Base-by-base conservation (phyloP, 2,329 filamentous ascomycete genomes). In the Fusarium sp. region DNA sequence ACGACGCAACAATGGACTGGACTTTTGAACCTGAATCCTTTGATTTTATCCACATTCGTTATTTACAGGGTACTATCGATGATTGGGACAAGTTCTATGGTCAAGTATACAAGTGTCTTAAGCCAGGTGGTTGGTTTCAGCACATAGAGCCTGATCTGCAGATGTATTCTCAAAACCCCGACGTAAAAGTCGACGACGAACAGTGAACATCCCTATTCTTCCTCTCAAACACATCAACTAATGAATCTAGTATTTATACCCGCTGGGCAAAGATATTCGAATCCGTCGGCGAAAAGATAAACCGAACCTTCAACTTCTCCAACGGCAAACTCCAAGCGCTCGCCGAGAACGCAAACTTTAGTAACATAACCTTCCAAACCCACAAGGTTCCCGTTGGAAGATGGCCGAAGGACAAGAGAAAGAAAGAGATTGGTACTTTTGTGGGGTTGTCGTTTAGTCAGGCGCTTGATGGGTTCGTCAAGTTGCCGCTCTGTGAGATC, bases 1-100 rank as follows among this genome's bases (percentile, higher is more conserved):
- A 82, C 14, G 78, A 82, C 34, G 74, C 73, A 11, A 71, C 78
- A 21, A 54, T 64, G 4, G 72, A 76, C 2, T 89, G 88, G 88
- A 80, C 86, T 0, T 75, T 72, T 34, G 65, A 74, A 12, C 67
- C 69, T 0, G 64, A 74, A 2, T 70, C 74, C 0, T 73, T 76
- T 25, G 79, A 80, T 50, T 80, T 76, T 27, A 74, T 80, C 23
- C 78, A 80, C 28, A 68, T 77, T 3, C 76, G 78, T 1, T 75
- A 74, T 28, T 45, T 80, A 10, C 70, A 75, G 3, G 78, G 76
- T 0, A 63, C 68, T 0, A 76, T 81, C 1, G 58, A 50, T 0
- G 74, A 80, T 51, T 81, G 78, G 79, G 54, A 59, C 2, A 72
- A 57, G 10, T 9, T 74, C 1, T 74, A 74, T 20, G 11, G 13